Evolutionary conservation across 805 yeast genomes (phyloP).

Genomic region (Grigorovia humatica): DNA sequence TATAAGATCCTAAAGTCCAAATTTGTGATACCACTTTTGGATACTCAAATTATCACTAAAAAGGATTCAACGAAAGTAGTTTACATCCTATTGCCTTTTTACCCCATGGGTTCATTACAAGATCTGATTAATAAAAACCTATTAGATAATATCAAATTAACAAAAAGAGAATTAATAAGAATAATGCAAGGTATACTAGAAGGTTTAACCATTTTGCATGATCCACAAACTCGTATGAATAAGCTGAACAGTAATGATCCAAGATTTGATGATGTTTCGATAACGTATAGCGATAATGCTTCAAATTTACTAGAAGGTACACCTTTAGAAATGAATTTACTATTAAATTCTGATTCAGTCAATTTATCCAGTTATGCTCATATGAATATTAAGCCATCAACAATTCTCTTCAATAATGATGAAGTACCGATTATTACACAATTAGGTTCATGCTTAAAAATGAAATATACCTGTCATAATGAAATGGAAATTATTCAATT

Average conservation of each 20-base stretch:
- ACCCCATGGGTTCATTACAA: conserved; percentile 62
- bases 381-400: conserved; percentile 82
- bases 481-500: conserved; percentile 64
- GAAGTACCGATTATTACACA: conserved; percentile 76
- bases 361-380: conserved; percentile 49
- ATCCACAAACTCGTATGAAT: conserved; percentile 14
- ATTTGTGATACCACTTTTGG: conserved; percentile 57
- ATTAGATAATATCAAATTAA: conserved; percentile 40
- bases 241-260: background rate
- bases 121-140: conserved; percentile 62
- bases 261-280: conserved; percentile 9
- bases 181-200: conserved; percentile 60
- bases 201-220: conserved; percentile 70
- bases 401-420: conserved; percentile 66
- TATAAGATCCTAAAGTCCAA: conserved; percentile 63
- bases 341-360: background rate
- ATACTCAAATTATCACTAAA: conserved; percentile 62
- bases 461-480: conserved; percentile 42
- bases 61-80: conserved; percentile 72
- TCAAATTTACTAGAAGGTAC: conserved; percentile 13
- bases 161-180: conserved; percentile 53
- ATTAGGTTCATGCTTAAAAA: conserved; percentile 67
- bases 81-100: conserved; percentile 72
- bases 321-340: conserved; percentile 6
- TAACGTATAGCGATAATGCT: conserved; percentile 21